Conservation (phyloP, 306 rosid genomes). For the Malus fusca region DNA sequence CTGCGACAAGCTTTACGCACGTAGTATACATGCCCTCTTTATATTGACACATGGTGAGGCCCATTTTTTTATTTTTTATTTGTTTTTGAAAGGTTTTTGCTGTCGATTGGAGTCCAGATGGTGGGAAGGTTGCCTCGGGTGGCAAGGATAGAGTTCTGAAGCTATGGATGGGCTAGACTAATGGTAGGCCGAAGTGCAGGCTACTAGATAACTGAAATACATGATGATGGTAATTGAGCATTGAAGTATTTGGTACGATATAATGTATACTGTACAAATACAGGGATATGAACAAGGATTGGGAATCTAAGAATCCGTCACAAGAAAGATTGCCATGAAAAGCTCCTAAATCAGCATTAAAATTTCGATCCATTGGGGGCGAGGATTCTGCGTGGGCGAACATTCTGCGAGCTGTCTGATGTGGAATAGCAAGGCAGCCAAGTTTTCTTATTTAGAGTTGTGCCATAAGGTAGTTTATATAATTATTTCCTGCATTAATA, state of each 20-base stretch:
- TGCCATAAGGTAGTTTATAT: too few relatives aligned
- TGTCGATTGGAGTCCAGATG: constrained; percentile 98
- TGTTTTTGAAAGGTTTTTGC: constrained; percentile 57
- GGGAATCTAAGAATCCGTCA: neutral
- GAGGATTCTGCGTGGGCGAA: neutral
- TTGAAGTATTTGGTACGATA: neutral
- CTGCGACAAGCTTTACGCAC: neutral
- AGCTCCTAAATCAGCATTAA: neutral
- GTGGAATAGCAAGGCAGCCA: neutral
- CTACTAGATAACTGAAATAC: neutral
- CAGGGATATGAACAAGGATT: neutral
- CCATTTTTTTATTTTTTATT: neutral
- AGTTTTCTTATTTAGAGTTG: neutral
- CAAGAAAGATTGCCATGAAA: neutral
- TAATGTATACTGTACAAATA: neutral
- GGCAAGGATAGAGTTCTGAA: constrained; percentile 91
- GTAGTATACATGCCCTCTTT: neutral
- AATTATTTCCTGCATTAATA: too few relatives aligned
- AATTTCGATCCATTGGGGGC: neutral
- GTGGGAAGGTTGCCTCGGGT: constrained; percentile 96
- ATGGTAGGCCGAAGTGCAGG: neutral
- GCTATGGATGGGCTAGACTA: constrained; percentile 85
- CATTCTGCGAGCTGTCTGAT: neutral
- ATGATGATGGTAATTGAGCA: neutral
- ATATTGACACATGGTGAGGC: neutral